Percentiles rank a stretch among this genome's conserved stretches.
phyloP scores from a whole-genome alignment of 1,284 basidiomycete genomes.

The Clitocybe nebularis region DNA sequence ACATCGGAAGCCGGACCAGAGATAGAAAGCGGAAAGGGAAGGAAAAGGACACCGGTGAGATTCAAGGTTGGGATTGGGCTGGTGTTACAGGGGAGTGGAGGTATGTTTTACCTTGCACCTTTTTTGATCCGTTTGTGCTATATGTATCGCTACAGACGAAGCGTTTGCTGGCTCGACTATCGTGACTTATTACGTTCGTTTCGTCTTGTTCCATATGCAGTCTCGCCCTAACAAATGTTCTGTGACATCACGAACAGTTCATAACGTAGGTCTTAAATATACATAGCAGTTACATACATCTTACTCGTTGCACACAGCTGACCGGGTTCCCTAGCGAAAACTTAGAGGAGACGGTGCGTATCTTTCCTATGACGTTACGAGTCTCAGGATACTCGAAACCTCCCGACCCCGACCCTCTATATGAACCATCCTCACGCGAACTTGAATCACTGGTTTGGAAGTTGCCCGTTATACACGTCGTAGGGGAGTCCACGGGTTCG shows the following conservation, averaged over 20 bases:
- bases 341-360: conserved; percentile 43
- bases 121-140: background rate
- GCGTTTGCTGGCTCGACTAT: conserved; percentile 58
- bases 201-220: conserved; percentile 4
- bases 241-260: conserved; percentile 29
- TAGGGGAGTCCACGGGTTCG: conserved; percentile 39
- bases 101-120: conserved; percentile 25
- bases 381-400: conserved; percentile 41
- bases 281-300: background rate
- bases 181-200: conserved; percentile 42
- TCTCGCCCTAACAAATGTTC: background rate
- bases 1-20: conserved; percentile 1
- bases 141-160: conserved; percentile 33
- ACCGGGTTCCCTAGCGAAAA: conserved; percentile 23
- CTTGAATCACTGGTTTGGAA: conserved; percentile 24
- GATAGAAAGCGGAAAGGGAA: conserved; percentile 18
- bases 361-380: conserved; percentile 49
- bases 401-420: conserved; percentile 23
- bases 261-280: conserved; percentile 31
- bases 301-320: conserved; percentile 19
- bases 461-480: conserved; percentile 49
- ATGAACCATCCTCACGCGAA: conserved; percentile 4
- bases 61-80: conserved; percentile 56
- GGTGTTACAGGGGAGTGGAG: conserved; percentile 52
- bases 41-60: conserved; percentile 17